These are phyloP conservation scores for Curvularia sp. DNA, from an alignment of 2,329 filamentous ascomycete species.

Conservation along the genomic window DNA sequence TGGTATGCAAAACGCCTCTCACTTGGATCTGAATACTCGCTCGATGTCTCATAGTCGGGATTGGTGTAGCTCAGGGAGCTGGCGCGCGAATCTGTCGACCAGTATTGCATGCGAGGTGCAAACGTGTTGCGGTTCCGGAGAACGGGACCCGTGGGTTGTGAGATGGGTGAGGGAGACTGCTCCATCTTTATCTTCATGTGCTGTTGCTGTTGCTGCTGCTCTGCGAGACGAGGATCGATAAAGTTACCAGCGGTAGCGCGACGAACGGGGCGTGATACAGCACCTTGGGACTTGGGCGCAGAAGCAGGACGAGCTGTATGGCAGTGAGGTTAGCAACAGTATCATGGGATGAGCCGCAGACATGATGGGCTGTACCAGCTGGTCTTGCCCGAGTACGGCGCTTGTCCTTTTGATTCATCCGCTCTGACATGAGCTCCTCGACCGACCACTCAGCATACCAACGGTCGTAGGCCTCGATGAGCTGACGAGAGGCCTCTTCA, in stretches of 20 bases:
- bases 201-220: slow-evolving; percentile 34
- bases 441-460: slow-evolving; percentile 81
- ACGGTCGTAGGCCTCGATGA: slow-evolving; percentile 72
- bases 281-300: slow-evolving; percentile 35
- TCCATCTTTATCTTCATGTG: slow-evolving; percentile 48
- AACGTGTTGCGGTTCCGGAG: slow-evolving; percentile 42
- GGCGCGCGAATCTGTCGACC: slow-evolving; percentile 45
- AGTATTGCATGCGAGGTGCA: slow-evolving; percentile 49
- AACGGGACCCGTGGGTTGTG: slow-evolving; percentile 33
- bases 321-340: slow-evolving; percentile 30
- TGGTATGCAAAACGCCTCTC: slow-evolving; percentile 34
- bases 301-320: slow-evolving; percentile 34
- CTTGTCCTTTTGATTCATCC: slow-evolving; percentile 77
- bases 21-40: slow-evolving; percentile 47
- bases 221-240: slow-evolving; percentile 49
- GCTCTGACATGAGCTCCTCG: slow-evolving; percentile 75
- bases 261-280: slow-evolving; percentile 34
- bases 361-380: slow-evolving; percentile 34
- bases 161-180: slow-evolving; percentile 39
- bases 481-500: slow-evolving; percentile 68
- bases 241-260: slow-evolving; percentile 34
- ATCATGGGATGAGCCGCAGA: slow-evolving; percentile 1
- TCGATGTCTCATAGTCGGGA: slow-evolving; percentile 48
- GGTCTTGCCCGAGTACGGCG: slow-evolving; percentile 60
- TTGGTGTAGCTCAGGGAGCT: slow-evolving; percentile 49